Evolutionary conservation across 1,284 basidiomycete species (phyloP), one percentile per base, ranked within the genome.

Genomic region (Neolentinus lepideus): DNA sequence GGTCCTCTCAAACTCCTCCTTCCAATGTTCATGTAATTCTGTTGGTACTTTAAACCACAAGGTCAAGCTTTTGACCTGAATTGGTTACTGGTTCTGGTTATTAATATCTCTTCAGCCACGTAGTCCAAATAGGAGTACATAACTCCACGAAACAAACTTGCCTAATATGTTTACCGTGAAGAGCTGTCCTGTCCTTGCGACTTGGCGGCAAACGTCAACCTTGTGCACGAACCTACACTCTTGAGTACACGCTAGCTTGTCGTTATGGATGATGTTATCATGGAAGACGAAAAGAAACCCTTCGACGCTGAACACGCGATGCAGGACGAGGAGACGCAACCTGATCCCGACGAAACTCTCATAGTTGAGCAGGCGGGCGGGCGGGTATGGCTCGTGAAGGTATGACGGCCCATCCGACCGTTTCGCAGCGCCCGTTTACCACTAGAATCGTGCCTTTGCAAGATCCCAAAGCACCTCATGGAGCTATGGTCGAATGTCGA

Each of bases 371-470:
- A 83, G 59, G 85, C 84, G 29, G 80, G 81, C 55, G 85, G 88
- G 26, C 73, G 82, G 62, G 84, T 89, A 22, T 91, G 88, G 89
- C 74, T 89, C 29, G 88, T 91, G 62, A 90, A 89, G 78, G 87
- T 88, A 61, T 43, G 38, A 21, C 38, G 54, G 61, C 53, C 26
- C 14, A 4, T 47, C n/a, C 12, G 29, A 16, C 31, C 25, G 11
- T 21, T 27, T n/a, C 4, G 43, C 22, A 8, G 25, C 8, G n/a
- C 14, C 1, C 11, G 27, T 38, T 27, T 46, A 4, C 38, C 24
- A 22, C 47, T 50, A 26, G 47, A 25, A 57, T 43, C 36, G 35
- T 36, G n/a, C 53, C 8, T 10, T 21, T 14, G n/a, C 33, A 68
- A 87, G 85, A 79, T 88, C 53, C 86, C 86, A 1, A 84, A 81